Conservation (phyloP, 164 flowering plant genomes). For the Magnolia changhungtana region DNA sequence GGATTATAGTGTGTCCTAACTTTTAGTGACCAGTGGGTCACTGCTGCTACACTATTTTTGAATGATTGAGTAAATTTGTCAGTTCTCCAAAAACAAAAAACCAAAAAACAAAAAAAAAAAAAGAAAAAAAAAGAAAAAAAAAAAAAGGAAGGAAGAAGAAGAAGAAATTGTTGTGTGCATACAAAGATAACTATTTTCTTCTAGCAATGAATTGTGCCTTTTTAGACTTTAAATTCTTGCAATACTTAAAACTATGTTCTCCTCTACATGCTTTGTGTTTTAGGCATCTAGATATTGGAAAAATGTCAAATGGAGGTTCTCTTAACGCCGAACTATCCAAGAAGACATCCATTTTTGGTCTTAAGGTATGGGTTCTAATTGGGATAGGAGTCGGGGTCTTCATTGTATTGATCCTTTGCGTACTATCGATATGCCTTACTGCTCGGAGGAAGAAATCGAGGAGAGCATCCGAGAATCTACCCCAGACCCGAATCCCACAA, state of each 20-base stretch:
- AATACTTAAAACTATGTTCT: neutral
- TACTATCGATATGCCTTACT: conserved; percentile 51
- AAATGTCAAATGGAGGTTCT: conserved; percentile 42
- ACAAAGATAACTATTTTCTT: too few relatives aligned
- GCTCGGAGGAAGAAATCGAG: conserved; percentile 62
- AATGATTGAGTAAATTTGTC: too few relatives aligned
- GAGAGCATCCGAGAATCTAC: conserved; percentile 34
- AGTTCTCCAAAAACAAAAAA: too few relatives aligned
- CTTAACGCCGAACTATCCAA: conserved; percentile 49
- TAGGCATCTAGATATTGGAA: conserved; percentile 13
- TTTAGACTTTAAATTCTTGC: too few relatives aligned
- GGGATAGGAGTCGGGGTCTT: conserved; percentile 50
- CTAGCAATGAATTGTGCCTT: too few relatives aligned
- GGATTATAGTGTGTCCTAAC: too few relatives aligned
- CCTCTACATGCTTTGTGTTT: conserved; percentile 1
- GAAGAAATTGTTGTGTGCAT: too few relatives aligned
- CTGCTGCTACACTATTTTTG: too few relatives aligned
- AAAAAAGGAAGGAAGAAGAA: too few relatives aligned
- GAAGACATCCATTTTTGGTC: conserved; percentile 45
- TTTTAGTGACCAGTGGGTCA: too few relatives aligned
- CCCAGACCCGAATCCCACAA: conserved; percentile 42
- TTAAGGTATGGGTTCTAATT: conserved; percentile 69
- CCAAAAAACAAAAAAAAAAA: too few relatives aligned
- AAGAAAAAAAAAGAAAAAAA: too few relatives aligned
- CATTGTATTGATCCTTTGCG: conserved; percentile 43